Evolutionary conservation across 1,139 yeast species (phyloP).

Genomic region (Zygotorulaspora mrakii): DNA sequence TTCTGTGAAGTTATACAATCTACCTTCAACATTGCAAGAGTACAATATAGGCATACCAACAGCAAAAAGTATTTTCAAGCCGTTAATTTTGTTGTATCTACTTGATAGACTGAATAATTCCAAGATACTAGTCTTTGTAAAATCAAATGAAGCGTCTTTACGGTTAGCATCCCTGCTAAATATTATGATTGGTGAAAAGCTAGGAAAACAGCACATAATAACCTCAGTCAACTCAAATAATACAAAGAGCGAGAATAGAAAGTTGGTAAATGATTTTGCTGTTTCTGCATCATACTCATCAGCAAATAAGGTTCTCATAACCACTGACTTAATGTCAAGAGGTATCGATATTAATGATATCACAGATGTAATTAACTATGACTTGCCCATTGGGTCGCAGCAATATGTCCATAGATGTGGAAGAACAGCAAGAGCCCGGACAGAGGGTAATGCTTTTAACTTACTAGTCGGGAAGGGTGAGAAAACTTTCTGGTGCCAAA

Average conservation of each 20-base stretch:
- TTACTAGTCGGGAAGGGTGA: slow-evolving; percentile 75
- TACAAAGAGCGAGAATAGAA: slow-evolving; percentile 45
- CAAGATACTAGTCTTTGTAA: slow-evolving; percentile 61
- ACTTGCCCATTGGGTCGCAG: slow-evolving; percentile 79
- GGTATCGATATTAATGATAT: slow-evolving; percentile 82
- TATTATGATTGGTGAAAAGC: slow-evolving; percentile 40
- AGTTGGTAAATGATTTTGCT: slow-evolving; percentile 55
- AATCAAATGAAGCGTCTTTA: slow-evolving; percentile 82
- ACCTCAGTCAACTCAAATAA: slow-evolving; percentile 51
- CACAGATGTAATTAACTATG: slow-evolving; percentile 80
- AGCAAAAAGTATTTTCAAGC: slow-evolving; percentile 63
- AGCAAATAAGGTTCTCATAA: slow-evolving; percentile 52
- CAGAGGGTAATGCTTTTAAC: slow-evolving; percentile 68
- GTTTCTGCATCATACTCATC: slow-evolving; percentile 25
- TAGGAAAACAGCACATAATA: slow-evolving; percentile 19
- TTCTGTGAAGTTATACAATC: slow-evolving; percentile 47
- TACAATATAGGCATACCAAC: slow-evolving; percentile 49
- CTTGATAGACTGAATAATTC: slow-evolving; percentile 31
- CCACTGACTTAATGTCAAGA: slow-evolving; percentile 91
- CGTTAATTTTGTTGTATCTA: slow-evolving; percentile 61
- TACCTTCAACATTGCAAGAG: slow-evolving; percentile 58
- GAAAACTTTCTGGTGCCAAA: slow-evolving; percentile 56
- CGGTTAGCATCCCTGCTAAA: slow-evolving; percentile 62
- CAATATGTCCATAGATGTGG: slow-evolving; percentile 96
- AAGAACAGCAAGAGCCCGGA: slow-evolving; percentile 91